A percentile compares a stretch with the other conserved stretches of the same genome.
Conservation (phyloP, 805 yeast genomes). For the Nakazawaea sp. region DNA sequence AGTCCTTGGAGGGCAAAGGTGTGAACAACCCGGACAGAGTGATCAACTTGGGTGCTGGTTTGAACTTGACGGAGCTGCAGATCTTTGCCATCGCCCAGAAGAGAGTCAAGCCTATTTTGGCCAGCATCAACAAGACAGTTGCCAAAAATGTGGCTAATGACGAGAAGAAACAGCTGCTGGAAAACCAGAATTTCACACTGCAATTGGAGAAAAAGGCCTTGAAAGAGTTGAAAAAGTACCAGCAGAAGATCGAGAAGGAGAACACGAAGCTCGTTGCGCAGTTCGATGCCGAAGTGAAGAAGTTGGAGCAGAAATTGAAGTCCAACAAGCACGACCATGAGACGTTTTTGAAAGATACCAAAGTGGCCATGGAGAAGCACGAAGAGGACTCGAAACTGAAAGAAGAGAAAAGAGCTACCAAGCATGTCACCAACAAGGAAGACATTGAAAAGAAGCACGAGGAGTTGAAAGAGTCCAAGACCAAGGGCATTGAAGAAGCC, state of each 20-base stretch:
- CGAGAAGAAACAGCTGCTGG: slow-evolving; percentile 25
- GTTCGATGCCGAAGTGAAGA: slow-evolving; percentile 18
- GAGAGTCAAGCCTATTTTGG: slow-evolving; percentile 48
- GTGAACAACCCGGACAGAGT: slow-evolving; percentile 43
- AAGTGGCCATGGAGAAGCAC: slow-evolving; percentile 36
- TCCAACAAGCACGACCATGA: slow-evolving; percentile 25
- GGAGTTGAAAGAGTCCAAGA: slow-evolving; percentile 30
- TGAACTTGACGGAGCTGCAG: slow-evolving; percentile 46
- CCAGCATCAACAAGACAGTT: slow-evolving; percentile 44
- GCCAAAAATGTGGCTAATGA: slow-evolving; percentile 21
- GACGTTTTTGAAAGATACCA: slow-evolving; percentile 33
- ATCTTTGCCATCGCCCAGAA: slow-evolving; percentile 47
- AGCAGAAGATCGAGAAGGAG: slow-evolving; percentile 33
- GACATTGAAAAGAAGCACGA: slow-evolving; percentile 34
- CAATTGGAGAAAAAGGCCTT: slow-evolving; percentile 19
- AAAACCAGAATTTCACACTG: slow-evolving; percentile 11
- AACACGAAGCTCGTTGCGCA: slow-evolving; percentile 22
- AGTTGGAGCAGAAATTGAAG: slow-evolving; percentile 18
- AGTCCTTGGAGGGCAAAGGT: slow-evolving; percentile 32
- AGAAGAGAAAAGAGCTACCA: slow-evolving; percentile 38
- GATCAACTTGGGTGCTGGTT: slow-evolving; percentile 47
- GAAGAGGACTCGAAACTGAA: slow-evolving; percentile 35
- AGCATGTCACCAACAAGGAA: slow-evolving; percentile 38
- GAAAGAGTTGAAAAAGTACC: slow-evolving; percentile 30
- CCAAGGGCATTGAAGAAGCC: slow-evolving; percentile 20